Conservation (phyloP, 495 filamentous ascomycete genomes). For the Aspergillus sclerotiicarbonarius region DNA sequence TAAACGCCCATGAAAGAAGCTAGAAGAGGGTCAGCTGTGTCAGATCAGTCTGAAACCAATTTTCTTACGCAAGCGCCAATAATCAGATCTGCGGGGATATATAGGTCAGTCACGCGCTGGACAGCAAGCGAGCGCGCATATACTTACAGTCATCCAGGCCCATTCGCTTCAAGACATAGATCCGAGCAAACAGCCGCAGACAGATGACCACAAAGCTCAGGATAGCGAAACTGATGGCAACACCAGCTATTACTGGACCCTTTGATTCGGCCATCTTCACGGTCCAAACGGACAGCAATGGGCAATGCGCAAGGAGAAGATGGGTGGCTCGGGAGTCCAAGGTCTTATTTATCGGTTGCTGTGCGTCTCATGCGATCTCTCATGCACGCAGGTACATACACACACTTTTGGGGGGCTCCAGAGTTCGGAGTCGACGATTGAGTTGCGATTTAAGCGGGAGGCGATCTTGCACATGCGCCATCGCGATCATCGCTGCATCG, state of each 20-base stretch:
- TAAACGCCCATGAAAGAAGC: constrained; percentile 38
- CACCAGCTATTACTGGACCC: constrained; percentile 29
- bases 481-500: neutral
- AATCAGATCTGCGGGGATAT: constrained; percentile 29
- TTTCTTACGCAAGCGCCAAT: constrained; percentile 35
- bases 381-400: neutral
- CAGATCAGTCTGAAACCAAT: neutral
- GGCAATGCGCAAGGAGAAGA: neutral
- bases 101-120: neutral
- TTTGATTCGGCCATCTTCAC: constrained; percentile 24
- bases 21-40: constrained; percentile 12
- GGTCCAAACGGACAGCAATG: neutral
- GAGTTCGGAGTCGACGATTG: neutral
- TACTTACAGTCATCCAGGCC: constrained; percentile 39
- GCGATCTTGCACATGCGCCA: neutral
- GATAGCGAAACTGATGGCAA: constrained; percentile 35
- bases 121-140: too few relatives aligned
- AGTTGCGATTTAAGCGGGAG: neutral
- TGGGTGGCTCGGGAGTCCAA: neutral
- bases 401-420: neutral
- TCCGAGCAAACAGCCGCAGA: constrained; percentile 36
- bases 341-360: neutral
- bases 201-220: constrained; percentile 35
- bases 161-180: constrained; percentile 34
- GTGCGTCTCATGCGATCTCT: neutral